A percentile compares a stretch with the other conserved stretches of the same genome.
phyloP scores from a whole-genome alignment of 768 basidiomycete genomes.

The Exidia glandulosa region DNA sequence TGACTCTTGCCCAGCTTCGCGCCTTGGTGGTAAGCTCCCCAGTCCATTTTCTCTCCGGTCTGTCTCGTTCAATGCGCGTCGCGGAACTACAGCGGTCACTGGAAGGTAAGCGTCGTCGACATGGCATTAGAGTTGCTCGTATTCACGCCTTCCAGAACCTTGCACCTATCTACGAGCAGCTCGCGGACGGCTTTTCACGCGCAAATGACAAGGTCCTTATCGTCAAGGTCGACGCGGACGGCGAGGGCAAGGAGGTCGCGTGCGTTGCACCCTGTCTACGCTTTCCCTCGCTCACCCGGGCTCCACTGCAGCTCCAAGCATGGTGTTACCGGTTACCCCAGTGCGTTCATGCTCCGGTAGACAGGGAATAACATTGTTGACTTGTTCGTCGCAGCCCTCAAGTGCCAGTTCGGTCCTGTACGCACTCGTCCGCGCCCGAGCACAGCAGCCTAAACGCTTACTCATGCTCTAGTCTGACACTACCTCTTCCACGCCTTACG shows the following conservation, averaged over 20 bases:
- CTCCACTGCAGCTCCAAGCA: slow-evolving; percentile 39
- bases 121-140: neutral
- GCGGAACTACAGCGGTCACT: slow-evolving; percentile 52
- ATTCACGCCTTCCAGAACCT: slow-evolving; percentile 45
- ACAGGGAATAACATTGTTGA: slow-evolving; percentile 4
- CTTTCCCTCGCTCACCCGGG: neutral
- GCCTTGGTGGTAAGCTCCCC: slow-evolving; percentile 68
- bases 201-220: slow-evolving; percentile 75
- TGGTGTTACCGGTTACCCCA: slow-evolving; percentile 78
- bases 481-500: slow-evolving; percentile 50
- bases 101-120: slow-evolving; percentile 49
- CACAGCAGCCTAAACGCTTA: neutral
- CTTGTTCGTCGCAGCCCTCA: slow-evolving; percentile 48
- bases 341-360: too few relatives aligned
- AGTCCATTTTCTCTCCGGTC: neutral
- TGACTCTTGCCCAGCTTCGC: slow-evolving; percentile 47
- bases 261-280: slow-evolving; percentile 11
- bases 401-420: slow-evolving; percentile 62
- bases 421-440: neutral
- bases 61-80: neutral
- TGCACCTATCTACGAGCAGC: slow-evolving; percentile 78
- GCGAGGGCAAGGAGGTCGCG: slow-evolving; percentile 67
- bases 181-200: slow-evolving; percentile 75
- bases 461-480: slow-evolving; percentile 36
- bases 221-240: slow-evolving; percentile 91